Evolutionary conservation across 2,329 filamentous ascomycete genomes (phyloP), one percentile per base, ranked within the genome.

Genomic region (Alternaria sp.): DNA sequence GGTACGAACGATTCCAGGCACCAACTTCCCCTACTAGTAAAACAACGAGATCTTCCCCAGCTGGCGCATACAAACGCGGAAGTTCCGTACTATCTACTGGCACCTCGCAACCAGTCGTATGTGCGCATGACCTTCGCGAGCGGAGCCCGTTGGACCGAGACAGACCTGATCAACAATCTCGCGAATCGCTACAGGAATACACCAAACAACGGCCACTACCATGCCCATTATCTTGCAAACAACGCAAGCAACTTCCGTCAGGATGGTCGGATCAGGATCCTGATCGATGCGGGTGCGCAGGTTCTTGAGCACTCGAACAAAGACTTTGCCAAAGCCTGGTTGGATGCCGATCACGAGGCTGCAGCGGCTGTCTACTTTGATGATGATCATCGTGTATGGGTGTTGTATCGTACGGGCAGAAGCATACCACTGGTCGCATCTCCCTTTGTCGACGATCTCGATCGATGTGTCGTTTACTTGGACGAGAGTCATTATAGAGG

Each of bases 1-100:
- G 89, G 89, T 0, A 92, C 90, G 0, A 91, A 90, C 42, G 89
- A 92, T 67, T 86, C 84, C 21, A 80, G 83, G 36, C 77, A 75
- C 0, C 79, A 89, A 33, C 73, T 91, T 0, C 89, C 89, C 0
- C 71, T 86, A n/a, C 86, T 81, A 0, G 85, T 91, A 21, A 72
- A 78, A 21, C 88, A 91, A 51, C 74, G 84, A 0, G 88, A 92
- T 58, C 79, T 92, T 0, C 75, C 80, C 0, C 72, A 78, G 0
- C 79, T 90, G 0, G 67, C 75, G 0, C 85, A 89, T 45, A 90
- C 87, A 0, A 90, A 88, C 56, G 87, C 87, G 0, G 82, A 88
- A 44, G 88, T 90, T 0, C 72, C 90, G 0, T 82, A 79, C 0
- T 87, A 88, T 57, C 74, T 90, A 0, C 75, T 90, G 0, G 79